A percentile compares a stretch with the other conserved stretches of the same genome.
Conservation (phyloP, 2,329 filamentous ascomycete species). For the Penicillium hordei region DNA sequence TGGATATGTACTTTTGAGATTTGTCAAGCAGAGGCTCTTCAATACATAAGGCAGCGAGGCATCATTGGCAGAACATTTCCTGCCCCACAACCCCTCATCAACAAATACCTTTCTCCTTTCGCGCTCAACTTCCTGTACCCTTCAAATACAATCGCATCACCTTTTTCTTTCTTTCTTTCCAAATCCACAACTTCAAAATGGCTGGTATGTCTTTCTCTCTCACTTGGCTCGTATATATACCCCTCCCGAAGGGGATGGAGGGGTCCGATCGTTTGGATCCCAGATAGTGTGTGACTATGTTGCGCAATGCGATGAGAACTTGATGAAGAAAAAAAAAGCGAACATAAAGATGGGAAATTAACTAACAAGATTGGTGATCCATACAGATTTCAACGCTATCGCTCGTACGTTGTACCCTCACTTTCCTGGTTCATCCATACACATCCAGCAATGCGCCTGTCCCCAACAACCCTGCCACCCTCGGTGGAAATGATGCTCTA, state of each 20-base stretch:
- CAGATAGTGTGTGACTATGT: conserved; percentile 12
- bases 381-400: conserved; percentile 39
- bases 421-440: neutral
- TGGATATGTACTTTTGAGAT: neutral
- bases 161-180: conserved; percentile 8
- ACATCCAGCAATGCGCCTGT: conserved; percentile 7
- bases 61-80: conserved; percentile 23
- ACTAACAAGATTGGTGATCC: conserved; percentile 15
- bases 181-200: conserved; percentile 33
- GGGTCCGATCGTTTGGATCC: conserved; percentile 15
- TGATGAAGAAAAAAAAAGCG: neutral
- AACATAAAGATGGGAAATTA: neutral
- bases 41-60: conserved; percentile 8
- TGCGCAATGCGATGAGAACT: conserved; percentile 15
- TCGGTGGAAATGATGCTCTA: neutral
- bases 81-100: conserved; percentile 29
- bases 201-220: conserved; percentile 30
- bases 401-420: conserved; percentile 38
- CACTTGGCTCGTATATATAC: neutral
- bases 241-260: neutral
- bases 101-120: conserved; percentile 24
- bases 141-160: conserved; percentile 24
- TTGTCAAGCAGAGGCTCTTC: conserved; percentile 3
- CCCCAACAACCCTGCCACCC: conserved; percentile 10
- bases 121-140: conserved; percentile 13